Base-by-base conservation (phyloP, 2,329 filamentous ascomycete genomes). In the Graphiopsis chlorocephala region DNA sequence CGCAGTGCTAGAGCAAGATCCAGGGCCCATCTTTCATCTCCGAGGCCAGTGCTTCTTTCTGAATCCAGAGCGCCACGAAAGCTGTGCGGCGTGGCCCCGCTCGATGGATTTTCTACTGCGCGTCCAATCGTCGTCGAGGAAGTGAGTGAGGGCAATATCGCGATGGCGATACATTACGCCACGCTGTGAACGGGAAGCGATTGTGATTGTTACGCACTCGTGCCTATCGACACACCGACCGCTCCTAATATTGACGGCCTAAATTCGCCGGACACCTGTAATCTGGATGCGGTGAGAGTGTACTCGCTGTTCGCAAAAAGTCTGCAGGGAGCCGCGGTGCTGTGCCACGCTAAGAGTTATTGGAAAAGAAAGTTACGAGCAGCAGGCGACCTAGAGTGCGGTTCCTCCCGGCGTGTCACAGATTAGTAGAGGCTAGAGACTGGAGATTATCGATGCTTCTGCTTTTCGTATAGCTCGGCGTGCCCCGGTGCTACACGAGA, bases 301-400 rank as follows among this genome's bases (percentile, higher is more conserved):
- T 23, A 31, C 38, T 28, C 47, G 47, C 23, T 25, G 47, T 17
- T 20, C 38, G 38, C 38, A 45, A 45, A 50, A 33, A 33, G 35
- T 29, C 58, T 50, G 58, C 45, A 52, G 28, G 58, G 28, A 50
- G 42, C 58, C 55, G 55, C 35, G 55, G 58, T 50, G 42, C 58
- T 50, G 42, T 42, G 29, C 28, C 33, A 45, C 60, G 60, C 60
- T 62, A 62, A 35, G 60, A 55, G 28, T 38, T 55, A 62, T 62
- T 62, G 60, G 60, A 62, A 62, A 45, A 53, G 31, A 62, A 45
- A 55, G 60, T 62, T 62, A 62, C 60, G 60, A 62, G 60, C 60
- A 62, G 48, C 48, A 33, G 42, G 12, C 47, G 47, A 45, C 8
- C 28, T 28, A 38, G 17, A 38, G 17, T 33, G 20, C 60, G 60